phyloP scores from a whole-genome alignment of 1,284 basidiomycete species.

The Malassezia arunalokei region DNA sequence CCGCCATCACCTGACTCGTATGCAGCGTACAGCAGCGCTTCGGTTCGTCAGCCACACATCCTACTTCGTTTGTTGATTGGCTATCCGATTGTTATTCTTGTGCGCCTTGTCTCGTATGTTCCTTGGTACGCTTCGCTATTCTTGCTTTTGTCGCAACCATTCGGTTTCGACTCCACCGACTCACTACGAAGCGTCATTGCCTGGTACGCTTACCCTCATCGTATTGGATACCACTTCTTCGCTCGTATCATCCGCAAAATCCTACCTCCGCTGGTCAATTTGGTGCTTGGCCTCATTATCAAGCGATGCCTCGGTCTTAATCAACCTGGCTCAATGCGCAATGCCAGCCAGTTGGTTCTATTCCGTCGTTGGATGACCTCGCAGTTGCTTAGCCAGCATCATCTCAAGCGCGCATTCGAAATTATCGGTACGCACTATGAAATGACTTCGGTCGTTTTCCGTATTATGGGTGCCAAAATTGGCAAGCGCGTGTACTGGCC shows the following conservation, averaged over 20 bases:
- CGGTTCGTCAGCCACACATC: slow-evolving; percentile 33
- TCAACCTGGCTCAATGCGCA: slow-evolving; percentile 45
- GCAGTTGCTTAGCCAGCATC: slow-evolving; percentile 38
- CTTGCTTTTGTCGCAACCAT: slow-evolving; percentile 42
- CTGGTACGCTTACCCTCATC: slow-evolving; percentile 43
- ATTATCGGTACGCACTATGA: slow-evolving; percentile 46
- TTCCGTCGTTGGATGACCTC: slow-evolving; percentile 43
- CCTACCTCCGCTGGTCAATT: slow-evolving; percentile 43
- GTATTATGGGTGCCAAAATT: slow-evolving; percentile 44
- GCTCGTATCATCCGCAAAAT: slow-evolving; percentile 41
- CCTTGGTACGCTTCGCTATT: slow-evolving; percentile 46
- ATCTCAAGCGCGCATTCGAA: slow-evolving; percentile 35
- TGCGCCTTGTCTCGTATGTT: slow-evolving; percentile 38
- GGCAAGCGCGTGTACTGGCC: slow-evolving; percentile 46
- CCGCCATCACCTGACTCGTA: slow-evolving; percentile 43
- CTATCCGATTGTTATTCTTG: slow-evolving; percentile 32
- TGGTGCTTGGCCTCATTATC: slow-evolving; percentile 37
- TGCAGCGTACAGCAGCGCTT: slow-evolving; percentile 41
- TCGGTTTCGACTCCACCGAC: slow-evolving; percentile 31
- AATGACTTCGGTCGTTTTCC: slow-evolving; percentile 45
- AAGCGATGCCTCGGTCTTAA: slow-evolving; percentile 43
- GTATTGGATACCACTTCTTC: slow-evolving; percentile 46
- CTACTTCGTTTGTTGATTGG: slow-evolving; percentile 36
- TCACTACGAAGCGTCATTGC: slow-evolving; percentile 43
- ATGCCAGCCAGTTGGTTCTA: slow-evolving; percentile 41